Evolutionary conservation across 2,329 filamentous ascomycete species (phyloP).

Genomic region (Akanthomyces muscarius): DNA sequence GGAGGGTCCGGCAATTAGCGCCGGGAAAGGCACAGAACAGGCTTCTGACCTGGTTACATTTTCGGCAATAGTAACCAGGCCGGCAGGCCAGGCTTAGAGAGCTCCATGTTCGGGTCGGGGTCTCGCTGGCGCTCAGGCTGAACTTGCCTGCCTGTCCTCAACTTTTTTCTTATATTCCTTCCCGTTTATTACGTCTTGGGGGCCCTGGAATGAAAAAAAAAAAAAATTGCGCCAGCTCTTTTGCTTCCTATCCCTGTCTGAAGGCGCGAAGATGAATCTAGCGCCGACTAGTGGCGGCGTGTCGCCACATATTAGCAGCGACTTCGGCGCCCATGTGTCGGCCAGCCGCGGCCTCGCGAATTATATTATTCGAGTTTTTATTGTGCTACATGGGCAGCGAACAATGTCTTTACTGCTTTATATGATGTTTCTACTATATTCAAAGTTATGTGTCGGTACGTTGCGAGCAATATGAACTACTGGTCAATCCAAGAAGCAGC

Average conservation of each 20-base stretch:
- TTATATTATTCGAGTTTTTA: too few relatives aligned
- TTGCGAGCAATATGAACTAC: background rate
- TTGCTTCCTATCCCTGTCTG: background rate
- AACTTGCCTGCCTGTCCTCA: too few relatives aligned
- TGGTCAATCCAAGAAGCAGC: background rate
- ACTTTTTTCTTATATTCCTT: too few relatives aligned
- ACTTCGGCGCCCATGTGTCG: background rate
- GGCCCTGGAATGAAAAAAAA: background rate
- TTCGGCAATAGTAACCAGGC: too few relatives aligned
- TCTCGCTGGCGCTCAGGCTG: too few relatives aligned
- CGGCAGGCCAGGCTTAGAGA: background rate
- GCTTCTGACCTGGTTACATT: background rate
- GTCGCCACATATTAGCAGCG: background rate
- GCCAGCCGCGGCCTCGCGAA: background rate
- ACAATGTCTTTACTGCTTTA: background rate
- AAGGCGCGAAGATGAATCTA: background rate
- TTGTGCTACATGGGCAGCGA: background rate
- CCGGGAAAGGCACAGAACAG: background rate
- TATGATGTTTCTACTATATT: background rate
- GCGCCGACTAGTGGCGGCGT: background rate
- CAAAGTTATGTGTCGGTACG: background rate
- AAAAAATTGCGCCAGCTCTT: too few relatives aligned
- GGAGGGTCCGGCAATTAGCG: slow-evolving; percentile 10
- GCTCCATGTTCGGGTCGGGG: too few relatives aligned
- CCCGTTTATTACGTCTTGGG: too few relatives aligned